Conservation (phyloP, 352 stramenopile genomes). For the Phytopythium ostracodes region DNA sequence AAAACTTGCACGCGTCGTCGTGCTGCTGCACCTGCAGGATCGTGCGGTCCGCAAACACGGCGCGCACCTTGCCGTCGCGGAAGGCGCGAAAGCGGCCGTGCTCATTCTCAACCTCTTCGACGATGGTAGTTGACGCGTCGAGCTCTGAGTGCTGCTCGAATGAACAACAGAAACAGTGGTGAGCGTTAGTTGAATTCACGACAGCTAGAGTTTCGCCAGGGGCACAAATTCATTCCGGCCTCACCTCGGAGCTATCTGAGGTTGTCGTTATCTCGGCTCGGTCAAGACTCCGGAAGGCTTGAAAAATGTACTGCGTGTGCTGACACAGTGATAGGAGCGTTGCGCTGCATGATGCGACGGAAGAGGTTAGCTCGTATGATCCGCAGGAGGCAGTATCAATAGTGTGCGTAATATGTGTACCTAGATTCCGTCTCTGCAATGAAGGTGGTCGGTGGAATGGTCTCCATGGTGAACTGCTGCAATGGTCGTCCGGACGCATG, state of each 20-base stretch:
- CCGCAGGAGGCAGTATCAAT: no score
- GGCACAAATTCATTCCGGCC: background rate
- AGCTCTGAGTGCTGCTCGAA: background rate
- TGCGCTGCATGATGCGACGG: conserved; percentile 1
- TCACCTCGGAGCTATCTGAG: background rate
- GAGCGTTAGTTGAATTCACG: background rate
- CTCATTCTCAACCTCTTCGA: conserved; percentile 42
- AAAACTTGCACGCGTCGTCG: conserved; percentile 39
- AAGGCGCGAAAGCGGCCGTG: conserved; percentile 66
- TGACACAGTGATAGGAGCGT: conserved; percentile 22
- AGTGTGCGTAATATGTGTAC: background rate
- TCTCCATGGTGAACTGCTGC: conserved; percentile 63
- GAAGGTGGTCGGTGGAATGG: conserved; percentile 35
- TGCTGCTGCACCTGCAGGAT: conserved; percentile 53
- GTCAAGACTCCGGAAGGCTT: conserved; percentile 6
- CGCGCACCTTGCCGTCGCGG: conserved; percentile 52
- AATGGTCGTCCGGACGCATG: conserved; percentile 18
- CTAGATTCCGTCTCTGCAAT: conserved; percentile 11
- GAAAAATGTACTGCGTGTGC: conserved; percentile 29
- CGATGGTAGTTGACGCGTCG: conserved; percentile 5
- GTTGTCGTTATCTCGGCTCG: background rate
- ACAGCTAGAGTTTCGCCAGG: background rate
- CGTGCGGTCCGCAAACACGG: conserved; percentile 65
- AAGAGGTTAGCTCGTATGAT: no score
- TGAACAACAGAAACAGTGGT: background rate